Evolutionary conservation across 1,139 yeast species (phyloP).

Genomic region (Geotrichum klebahnii): DNA sequence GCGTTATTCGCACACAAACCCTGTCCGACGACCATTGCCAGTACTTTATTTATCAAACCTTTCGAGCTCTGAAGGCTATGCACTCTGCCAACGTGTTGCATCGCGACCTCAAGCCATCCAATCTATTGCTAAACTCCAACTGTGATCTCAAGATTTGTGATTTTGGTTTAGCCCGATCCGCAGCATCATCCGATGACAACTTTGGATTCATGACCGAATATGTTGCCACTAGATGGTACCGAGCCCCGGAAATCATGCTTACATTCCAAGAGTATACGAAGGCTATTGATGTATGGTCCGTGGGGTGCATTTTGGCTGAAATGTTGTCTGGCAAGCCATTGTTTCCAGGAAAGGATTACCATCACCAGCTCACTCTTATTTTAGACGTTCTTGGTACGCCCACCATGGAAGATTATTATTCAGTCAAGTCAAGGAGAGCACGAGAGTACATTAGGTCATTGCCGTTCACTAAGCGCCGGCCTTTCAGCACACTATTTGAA

Average conservation of each 20-base stretch:
- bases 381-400: slow-evolving; percentile 93
- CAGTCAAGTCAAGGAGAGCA: slow-evolving; percentile 79
- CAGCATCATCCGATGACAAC: slow-evolving; percentile 53
- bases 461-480: slow-evolving; percentile 58
- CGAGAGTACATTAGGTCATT: slow-evolving; percentile 76
- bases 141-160: slow-evolving; percentile 94
- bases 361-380: slow-evolving; percentile 80
- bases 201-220: slow-evolving; percentile 87
- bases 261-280: slow-evolving; percentile 90
- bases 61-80: slow-evolving; percentile 83
- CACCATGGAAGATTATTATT: slow-evolving; percentile 68
- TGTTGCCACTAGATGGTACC: slow-evolving; percentile 95
- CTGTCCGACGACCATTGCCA: slow-evolving; percentile 90
- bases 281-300: slow-evolving; percentile 95
- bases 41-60: slow-evolving; percentile 84
- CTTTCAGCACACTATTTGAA: slow-evolving; percentile 53
- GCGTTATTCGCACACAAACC: slow-evolving; percentile 81
- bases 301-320: slow-evolving; percentile 93
- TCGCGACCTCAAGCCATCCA: slow-evolving; percentile 88
- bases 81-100: slow-evolving; percentile 91
- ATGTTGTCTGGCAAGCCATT: slow-evolving; percentile 82
- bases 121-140: slow-evolving; percentile 78
- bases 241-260: slow-evolving; percentile 96
- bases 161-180: slow-evolving; percentile 81
- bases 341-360: slow-evolving; percentile 92